Conservation (phyloP, 2,329 filamentous ascomycete genomes). For the Hortaea werneckii region DNA sequence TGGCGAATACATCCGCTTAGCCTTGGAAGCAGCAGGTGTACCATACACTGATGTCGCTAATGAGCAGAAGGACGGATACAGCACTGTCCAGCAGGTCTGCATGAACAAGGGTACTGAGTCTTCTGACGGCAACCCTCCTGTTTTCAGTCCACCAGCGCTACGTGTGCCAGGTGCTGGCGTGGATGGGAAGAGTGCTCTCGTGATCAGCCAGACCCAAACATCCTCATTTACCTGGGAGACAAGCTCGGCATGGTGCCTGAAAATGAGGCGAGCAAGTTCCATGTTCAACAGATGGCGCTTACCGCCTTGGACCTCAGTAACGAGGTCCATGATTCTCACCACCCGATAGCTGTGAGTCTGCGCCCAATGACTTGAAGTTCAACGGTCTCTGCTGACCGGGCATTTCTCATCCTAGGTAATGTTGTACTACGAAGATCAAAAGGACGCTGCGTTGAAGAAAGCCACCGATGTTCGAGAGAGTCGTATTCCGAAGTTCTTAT, state of each 20-base stretch:
- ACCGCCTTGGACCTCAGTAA: conserved; percentile 64
- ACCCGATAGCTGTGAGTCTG: conserved; percentile 39
- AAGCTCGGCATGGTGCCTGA: conserved; percentile 47
- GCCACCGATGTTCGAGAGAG: conserved; percentile 48
- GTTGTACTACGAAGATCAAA: conserved; percentile 67
- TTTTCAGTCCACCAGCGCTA: conserved; percentile 58
- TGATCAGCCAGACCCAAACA: conserved; percentile 63
- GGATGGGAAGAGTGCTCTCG: conserved; percentile 43
- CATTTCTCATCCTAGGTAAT: not conserved
- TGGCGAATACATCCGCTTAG: conserved; percentile 62
- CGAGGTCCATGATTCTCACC: conserved; percentile 67
- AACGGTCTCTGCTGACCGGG: not conserved
- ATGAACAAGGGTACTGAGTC: conserved; percentile 24
- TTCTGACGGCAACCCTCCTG: conserved; percentile 49
- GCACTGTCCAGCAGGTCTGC: conserved; percentile 41
- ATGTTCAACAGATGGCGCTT: conserved; percentile 53
- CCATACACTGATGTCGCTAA: conserved; percentile 55
- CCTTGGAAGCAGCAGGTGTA: conserved; percentile 57
- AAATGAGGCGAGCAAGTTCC: conserved; percentile 38
- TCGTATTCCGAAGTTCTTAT: conserved; percentile 62
- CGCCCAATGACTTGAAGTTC: not conserved
- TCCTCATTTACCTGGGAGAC: conserved; percentile 59
- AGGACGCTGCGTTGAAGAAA: conserved; percentile 50
- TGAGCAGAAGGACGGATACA: conserved; percentile 39
- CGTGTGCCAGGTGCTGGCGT: conserved; percentile 37